Evolutionary conservation across 2,329 filamentous ascomycete species (phyloP).

Genomic region (Cryphonectria nitschkei): DNA sequence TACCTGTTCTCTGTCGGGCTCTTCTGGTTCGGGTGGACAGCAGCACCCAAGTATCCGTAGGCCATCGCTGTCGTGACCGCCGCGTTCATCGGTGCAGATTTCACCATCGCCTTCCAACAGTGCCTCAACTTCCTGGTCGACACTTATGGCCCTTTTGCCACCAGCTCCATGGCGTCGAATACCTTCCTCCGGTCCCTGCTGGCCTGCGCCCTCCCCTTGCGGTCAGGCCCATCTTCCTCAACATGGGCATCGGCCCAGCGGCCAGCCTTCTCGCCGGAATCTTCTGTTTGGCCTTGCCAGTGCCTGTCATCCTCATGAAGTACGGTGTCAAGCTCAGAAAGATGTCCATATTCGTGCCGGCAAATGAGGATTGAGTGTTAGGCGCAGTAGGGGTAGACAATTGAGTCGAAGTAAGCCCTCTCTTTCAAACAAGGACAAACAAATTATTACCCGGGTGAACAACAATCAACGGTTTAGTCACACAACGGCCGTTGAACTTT

Average conservation of each 20-base stretch:
- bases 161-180: slow-evolving; percentile 53
- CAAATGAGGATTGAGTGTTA: background rate
- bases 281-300: slow-evolving; percentile 6
- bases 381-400: background rate
- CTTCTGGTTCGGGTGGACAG: slow-evolving; percentile 39
- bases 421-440: background rate
- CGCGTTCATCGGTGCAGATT: slow-evolving; percentile 48
- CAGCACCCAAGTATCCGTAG: slow-evolving; percentile 27
- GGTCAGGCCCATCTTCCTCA: slow-evolving; percentile 16
- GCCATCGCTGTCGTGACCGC: slow-evolving; percentile 27
- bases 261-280: slow-evolving; percentile 28
- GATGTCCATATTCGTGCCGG: slow-evolving; percentile 5
- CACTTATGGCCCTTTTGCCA: slow-evolving; percentile 46
- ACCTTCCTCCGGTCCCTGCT: slow-evolving; percentile 50
- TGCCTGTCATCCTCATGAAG: slow-evolving; percentile 3
- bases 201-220: slow-evolving; percentile 41
- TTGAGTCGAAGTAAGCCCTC: background rate
- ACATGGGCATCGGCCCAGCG: slow-evolving; percentile 31
- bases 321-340: slow-evolving; percentile 2
- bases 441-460: background rate
- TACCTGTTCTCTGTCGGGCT: slow-evolving; percentile 46
- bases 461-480: background rate
- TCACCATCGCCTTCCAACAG: slow-evolving; percentile 52
- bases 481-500: background rate
- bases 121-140: slow-evolving; percentile 52